Evolutionary conservation across 2,329 filamentous ascomycete species (phyloP), one percentile per base, ranked within the genome.

Genomic region (Hypoxylon sp.): DNA sequence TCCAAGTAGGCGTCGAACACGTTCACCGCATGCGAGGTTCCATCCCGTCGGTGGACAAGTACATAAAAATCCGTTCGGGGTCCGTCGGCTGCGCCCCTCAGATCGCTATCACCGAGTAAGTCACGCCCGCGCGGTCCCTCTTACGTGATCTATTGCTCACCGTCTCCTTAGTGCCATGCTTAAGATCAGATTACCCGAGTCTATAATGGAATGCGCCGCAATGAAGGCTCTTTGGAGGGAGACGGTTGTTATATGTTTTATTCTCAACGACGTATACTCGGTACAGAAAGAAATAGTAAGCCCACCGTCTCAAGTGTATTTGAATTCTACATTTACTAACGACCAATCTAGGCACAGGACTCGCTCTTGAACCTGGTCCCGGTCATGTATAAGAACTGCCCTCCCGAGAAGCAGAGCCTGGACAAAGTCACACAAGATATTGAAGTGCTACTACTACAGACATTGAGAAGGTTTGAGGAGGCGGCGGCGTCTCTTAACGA

Each of bases 251-350:
- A 71, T 74, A 63, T 74, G 73, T 64, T 68, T 73, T 9, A 71
- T 74, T 14, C 71, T 73, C 24, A 74, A 74, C 20, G 73, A 74
- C 33, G 55, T 74, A 26, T 73, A 74, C 44, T 74, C 73, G 0
- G 69, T 68, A 2, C 72, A 74, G 57, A 74, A 74, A 54, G 72
- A 74, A 64, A 74, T 74, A 49, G 72, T 75, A 70, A 71, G 72
- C 59, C 20, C 1, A 14, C 12, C 3, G 3, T n/a, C n/a, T n/a
- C n/a, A n/a, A 8, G 11, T 16, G 20, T 8, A 26, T 26, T 2
- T 20, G 5, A 33, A 24, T 24, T 50, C 24, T 24, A n/a, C 16
- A 20, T 42, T 18, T 55, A 11, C 64, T 67, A 56, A 65, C 45
- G 16, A 28, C 20, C 5, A 1, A 4, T n/a, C 8, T 38, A 74